Evolutionary conservation across 1,284 basidiomycete species (phyloP), one percentile per base, ranked within the genome.

Genomic region (Schizopora paradoxa): DNA sequence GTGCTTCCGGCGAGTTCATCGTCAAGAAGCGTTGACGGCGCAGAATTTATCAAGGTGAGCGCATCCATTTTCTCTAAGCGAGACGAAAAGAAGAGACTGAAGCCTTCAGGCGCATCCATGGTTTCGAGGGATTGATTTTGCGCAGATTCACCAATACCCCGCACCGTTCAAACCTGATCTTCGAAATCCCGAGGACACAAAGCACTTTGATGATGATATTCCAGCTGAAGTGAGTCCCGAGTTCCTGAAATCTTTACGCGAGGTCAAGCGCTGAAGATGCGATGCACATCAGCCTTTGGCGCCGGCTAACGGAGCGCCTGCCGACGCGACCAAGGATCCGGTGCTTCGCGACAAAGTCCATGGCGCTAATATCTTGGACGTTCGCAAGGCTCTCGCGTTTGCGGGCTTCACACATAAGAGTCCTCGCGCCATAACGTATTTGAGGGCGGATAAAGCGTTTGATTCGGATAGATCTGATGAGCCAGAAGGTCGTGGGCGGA

Each of bases 121-220:
- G 82, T 94, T 95, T 71, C 74, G 72, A 52, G 86, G 83, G 21
- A 83, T 93, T 52, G 88, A 94, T 59, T 95, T 86, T 82, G 66
- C 72, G 32, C 85, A 84, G 54, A 83, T 95, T 43, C 87, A 90
- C 64, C 73, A 74, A 41, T 81, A 82, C 58, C 73, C 76, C 43
- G 85, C 94, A 8, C 94, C 94, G 13, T 97, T 94, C 70, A 79
- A 77, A 49, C 94, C 95, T 13, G 82, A 91, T 46, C 75, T 98
- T 43, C 68, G 61, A 33, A 70, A 77, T 50, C 84, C 86, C 22
- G 87, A 86, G 58, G 91, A 96, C 64, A 95, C 91, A 21, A 73
- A 78, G 53, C 91, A 95, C 64, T 94, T 95, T 56, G 91, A 94
- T 65, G 82, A 89, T 48, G 91, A 94, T 63, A 97, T 97, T 53